phyloP scores from a whole-genome alignment of 306 rosid genomes.

The Crataegus laevigata region DNA sequence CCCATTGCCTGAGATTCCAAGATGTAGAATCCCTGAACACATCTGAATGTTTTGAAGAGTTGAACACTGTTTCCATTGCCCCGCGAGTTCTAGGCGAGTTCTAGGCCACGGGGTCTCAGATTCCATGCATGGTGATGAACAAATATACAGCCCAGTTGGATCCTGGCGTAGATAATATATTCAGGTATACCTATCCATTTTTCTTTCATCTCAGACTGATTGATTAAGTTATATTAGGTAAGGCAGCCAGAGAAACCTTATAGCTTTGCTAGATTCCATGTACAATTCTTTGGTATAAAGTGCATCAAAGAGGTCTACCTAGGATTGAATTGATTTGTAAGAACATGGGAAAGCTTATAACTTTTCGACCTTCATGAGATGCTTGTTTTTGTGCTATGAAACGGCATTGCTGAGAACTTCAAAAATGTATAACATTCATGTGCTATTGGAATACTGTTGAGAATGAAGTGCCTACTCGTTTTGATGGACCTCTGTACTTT shows the following conservation, averaged over 20 bases:
- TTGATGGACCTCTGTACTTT: background rate
- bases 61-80: constrained; percentile 4
- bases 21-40: constrained; percentile 32
- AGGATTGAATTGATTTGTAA: constrained; percentile 12
- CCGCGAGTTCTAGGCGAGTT: constrained; percentile 28
- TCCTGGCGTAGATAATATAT: constrained; percentile 31
- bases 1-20: constrained; percentile 21
- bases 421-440: constrained; percentile 5
- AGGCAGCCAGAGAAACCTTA: constrained; percentile 34
- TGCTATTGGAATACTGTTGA: constrained; percentile 7
- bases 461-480: constrained; percentile 13
- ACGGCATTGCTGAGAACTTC: constrained; percentile 5
- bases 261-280: constrained; percentile 34
- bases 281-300: constrained; percentile 47
- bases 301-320: constrained; percentile 32
- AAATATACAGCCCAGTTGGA: constrained; percentile 34
- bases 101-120: constrained; percentile 17
- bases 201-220: constrained; percentile 10
- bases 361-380: constrained; percentile 24
- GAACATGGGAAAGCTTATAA: constrained; percentile 20
- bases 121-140: constrained; percentile 28
- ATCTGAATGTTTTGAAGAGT: constrained; percentile 19
- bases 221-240: constrained; percentile 37
- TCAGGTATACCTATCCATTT: constrained; percentile 29
- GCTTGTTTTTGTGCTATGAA: constrained; percentile 10